phyloP scores from a whole-genome alignment of 805 yeast species.

The Ogataea ramenticola region DNA sequence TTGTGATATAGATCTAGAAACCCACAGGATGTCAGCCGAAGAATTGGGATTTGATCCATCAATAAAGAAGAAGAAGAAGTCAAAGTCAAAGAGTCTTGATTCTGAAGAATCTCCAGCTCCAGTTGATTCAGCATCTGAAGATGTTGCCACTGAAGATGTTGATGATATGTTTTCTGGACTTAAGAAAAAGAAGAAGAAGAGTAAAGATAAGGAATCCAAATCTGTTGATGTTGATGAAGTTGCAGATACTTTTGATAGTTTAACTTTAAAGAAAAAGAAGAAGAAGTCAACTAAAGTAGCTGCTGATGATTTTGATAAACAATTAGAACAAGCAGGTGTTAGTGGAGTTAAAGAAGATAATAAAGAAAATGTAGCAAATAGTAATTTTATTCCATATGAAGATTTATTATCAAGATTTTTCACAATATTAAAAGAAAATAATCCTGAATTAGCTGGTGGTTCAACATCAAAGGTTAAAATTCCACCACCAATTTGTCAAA shows the following conservation, averaged over 20 bases:
- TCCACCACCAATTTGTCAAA: constrained; percentile 94
- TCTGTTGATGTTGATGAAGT: constrained; percentile 33
- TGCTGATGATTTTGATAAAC: constrained; percentile 79
- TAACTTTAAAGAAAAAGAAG: constrained; percentile 76
- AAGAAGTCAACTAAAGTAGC: constrained; percentile 59
- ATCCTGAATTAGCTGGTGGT: constrained; percentile 98
- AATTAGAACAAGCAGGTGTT: constrained; percentile 85
- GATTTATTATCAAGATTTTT: constrained; percentile 80
- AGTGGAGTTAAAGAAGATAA: constrained; percentile 36
- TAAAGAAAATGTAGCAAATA: constrained; percentile 29
- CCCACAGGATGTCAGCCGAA: constrained; percentile 17
- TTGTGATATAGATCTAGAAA: no score
- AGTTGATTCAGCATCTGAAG: constrained; percentile 28
- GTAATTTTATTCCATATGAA: constrained; percentile 63
- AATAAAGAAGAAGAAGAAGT: constrained; percentile 76
- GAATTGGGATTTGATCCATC: constrained; percentile 69
- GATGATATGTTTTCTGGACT: constrained; percentile 72
- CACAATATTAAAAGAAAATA: constrained; percentile 77
- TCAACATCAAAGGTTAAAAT: constrained; percentile 89
- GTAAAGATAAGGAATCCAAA: constrained; percentile 35
- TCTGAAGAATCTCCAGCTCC: constrained; percentile 29
- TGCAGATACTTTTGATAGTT: constrained; percentile 60
- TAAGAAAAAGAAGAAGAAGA: constrained; percentile 85
- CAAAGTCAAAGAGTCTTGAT: constrained; percentile 30
- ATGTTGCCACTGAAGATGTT: constrained; percentile 26